These are phyloP conservation scores for Nematodospora valgi DNA, from an alignment of 805 yeast species.

Conservation along the genomic window DNA sequence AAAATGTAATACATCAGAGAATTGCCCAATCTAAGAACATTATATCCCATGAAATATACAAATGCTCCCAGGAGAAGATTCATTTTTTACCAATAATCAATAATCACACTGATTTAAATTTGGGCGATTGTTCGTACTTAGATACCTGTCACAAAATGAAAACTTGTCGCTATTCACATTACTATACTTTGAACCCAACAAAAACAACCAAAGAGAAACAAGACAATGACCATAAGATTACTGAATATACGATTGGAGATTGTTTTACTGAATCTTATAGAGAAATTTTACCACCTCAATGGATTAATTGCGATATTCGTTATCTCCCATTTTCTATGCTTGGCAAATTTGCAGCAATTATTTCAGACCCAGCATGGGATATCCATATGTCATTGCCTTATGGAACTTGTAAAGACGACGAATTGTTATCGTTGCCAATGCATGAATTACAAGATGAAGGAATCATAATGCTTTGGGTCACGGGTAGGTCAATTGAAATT, in stretches of 20 bases:
- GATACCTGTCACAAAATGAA: constrained; percentile 90
- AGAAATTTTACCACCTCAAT: constrained; percentile 58
- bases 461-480: constrained; percentile 83
- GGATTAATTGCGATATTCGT: constrained; percentile 84
- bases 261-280: constrained; percentile 36
- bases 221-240: constrained; percentile 11
- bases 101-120: constrained; percentile 58
- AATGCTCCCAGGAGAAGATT: constrained; percentile 22
- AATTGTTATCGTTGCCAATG: constrained; percentile 63
- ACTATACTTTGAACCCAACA: constrained; percentile 48
- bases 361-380: constrained; percentile 97
- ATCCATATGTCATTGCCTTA: constrained; percentile 85
- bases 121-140: constrained; percentile 91
- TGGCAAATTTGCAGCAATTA: constrained; percentile 78
- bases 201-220: background rate
- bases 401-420: constrained; percentile 76
- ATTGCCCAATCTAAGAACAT: constrained; percentile 13
- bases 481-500: constrained; percentile 87
- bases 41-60: constrained; percentile 16
- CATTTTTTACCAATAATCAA: constrained; percentile 29
- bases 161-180: constrained; percentile 79
- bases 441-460: constrained; percentile 79
- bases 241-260: constrained; percentile 50
- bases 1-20: constrained; percentile 11
- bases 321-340: constrained; percentile 63